Base-by-base conservation (phyloP, 176 grass and related monocot genomes). In the Ensete ventricosum region DNA sequence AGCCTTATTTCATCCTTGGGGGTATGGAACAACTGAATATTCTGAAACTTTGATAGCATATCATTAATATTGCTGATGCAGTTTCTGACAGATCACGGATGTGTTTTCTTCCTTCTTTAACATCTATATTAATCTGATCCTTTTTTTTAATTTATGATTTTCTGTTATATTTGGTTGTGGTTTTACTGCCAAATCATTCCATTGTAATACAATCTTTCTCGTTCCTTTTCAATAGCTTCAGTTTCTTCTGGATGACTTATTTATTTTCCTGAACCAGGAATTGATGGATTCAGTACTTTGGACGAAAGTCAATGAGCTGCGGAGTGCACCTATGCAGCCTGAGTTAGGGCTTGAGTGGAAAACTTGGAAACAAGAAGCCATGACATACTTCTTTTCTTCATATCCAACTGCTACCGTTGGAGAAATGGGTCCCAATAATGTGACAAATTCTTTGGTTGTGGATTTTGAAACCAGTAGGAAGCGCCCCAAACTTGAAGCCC, bases 321-420 rank as follows among this genome's bases (percentile, higher is more conserved):
- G 76, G 84, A 87, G 85, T 64, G 84, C 84, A 76, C 80, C 88
- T 74, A 82, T 84, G 81, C 95, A 94, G 79, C 83, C 90, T 73
- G 95, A 99, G 71, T 82, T 89, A 73, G 76, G 78, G 51, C 81
- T 81, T 14, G 90, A 94, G 57, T 99, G 95, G 95, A 99, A 94
- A 89, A 89, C 86, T 50, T 89, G 86, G 91, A 99, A 91, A 67
- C 95, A 94, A 55, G 90, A 99, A 78, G 79, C 87, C 63, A 94
- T 93, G 75, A 94, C 87, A 89, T 87, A 76, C 67, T 94, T 87
- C 73, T 85, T 87, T 78, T 59, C 84, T 55, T 91, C 81, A 57
- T 82, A 90, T 79, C 76, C 88, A 79, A 59, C 83, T 76, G 75
- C 72, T 70, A 85, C 83, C 69, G 52, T 50, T 63, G 78, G 72